Base-by-base conservation (phyloP, 208 protist species). In the Paratrypanosoma confusum region DNA sequence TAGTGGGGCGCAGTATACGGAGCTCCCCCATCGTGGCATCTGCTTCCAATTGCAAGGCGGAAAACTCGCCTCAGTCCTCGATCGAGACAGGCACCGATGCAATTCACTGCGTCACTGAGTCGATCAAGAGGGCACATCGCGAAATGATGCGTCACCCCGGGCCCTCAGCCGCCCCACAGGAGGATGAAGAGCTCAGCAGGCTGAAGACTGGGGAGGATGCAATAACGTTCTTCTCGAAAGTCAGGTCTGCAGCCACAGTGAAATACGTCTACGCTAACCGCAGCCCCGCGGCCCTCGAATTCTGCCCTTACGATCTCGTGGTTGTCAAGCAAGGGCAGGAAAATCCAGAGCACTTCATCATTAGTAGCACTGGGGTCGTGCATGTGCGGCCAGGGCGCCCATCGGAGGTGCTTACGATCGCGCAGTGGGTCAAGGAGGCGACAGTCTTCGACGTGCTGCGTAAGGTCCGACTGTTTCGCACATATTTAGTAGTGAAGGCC, bases 201-300 rank as follows among this genome's bases (percentile, higher is more conserved):
- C 60, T 96, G 25, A 66, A 84, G 25, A 96, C 80, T 11, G 90
- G 72, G 24, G 88, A 96, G 47, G 91, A 97, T 39, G 88, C 76
- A 23, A 78, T 96, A 42, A 72, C 89, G 5, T 97, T 96, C 58
- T 96, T 97, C 65, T 86, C 87, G 5, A 69, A 79, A 17, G 59
- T 90, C 55, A 85, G 88, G 25, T 86, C 74, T 46, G 67, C 44
- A 17, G 92, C 70, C 6, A 66, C 79, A 23, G 67, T 96, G 8
- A 97, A 97, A 61, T 96, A 95, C 49, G 78, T 97, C 14, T 84
- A 96, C 21, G 62, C 95, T 22, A 96, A 95, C 26, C 69, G 65
- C 14, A 72, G 67, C 0, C 65, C 69, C 17, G 69, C 70, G 20
- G 53, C 56, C 0, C 48, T 95, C 3, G 71, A 90, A 31, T 97